Evolutionary conservation across 2,329 filamentous ascomycete species (phyloP).

Genomic region (Verticillium nonalfalfae): DNA sequence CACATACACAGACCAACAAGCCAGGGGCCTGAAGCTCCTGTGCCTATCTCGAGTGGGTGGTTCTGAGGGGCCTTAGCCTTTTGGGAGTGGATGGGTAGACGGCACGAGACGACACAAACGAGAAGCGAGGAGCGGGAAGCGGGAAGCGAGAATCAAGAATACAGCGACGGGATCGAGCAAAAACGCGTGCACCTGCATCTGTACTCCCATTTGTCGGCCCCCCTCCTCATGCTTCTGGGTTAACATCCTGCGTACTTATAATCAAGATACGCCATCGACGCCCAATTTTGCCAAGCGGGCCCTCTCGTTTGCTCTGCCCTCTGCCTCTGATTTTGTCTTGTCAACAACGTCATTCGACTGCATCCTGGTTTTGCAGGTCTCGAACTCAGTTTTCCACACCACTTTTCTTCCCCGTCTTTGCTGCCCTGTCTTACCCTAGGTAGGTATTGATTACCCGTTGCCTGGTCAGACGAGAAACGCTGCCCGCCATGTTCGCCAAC

Average conservation of each 20-base stretch:
- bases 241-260: neutral
- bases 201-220: neutral
- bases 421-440: neutral
- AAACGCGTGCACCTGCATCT: neutral
- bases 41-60: neutral
- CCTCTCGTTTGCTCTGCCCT: neutral
- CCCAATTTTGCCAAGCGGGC: neutral
- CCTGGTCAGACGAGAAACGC: neutral
- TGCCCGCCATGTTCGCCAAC: constrained; percentile 40
- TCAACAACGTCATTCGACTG: neutral
- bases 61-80: neutral
- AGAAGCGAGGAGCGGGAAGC: too few species aligned
- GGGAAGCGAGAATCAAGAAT: too few species aligned
- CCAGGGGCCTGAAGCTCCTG: neutral
- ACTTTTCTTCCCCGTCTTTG: neutral
- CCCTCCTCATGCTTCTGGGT: neutral
- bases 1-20: neutral
- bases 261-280: neutral
- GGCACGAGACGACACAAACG: too few species aligned
- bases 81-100: too few species aligned
- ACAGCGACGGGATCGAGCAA: too few species aligned
- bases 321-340: neutral
- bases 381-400: neutral
- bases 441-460: neutral
- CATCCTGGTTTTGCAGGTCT: neutral